Evolutionary conservation across 1,284 basidiomycete species (phyloP), one percentile per base, ranked within the genome.

Genomic region (Cutaneotrichosporon sp.): DNA sequence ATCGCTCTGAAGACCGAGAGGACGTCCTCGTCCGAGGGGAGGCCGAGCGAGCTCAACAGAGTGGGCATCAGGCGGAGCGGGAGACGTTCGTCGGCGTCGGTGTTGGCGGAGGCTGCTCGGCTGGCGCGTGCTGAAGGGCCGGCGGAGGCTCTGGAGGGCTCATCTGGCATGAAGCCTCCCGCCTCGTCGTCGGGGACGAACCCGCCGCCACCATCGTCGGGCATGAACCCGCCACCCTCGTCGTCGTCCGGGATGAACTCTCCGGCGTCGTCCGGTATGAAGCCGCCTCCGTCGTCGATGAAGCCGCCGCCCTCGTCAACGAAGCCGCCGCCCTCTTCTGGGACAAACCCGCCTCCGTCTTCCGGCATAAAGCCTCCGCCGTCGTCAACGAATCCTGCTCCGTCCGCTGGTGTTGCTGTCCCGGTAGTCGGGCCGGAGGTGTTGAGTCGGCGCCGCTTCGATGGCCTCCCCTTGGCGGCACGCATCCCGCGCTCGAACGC

Each of bases 21-120:
- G 8, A 80, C 79, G 59, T 80, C 79, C 27, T 77, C 72, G 64
- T 80, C 79, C 4, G 72, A 73, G 16, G 74, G 71, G 13, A 80
- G 62, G 16, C 70, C 69, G 2, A 80, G 69, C 0, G 73, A 68
- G 0, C 64, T 46, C 10, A 80, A 69, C 0, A 78, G 61, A 0
- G 60, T 52, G 0, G 79, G 74, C 1, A 80, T 56, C 13, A 70
- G 47, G 31, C 69, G 67, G 13, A 80, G 65, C 0, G 72, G 72
- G 38, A 77, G 65, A 49, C 63, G 63, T 9, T 63, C 64, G 42
- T 31, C 16, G 27, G 18, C n/a, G n/a, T n/a, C n/a, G n/a, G n/a
- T n/a, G n/a, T n/a, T n/a, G n/a, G n/a, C n/a, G n/a, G n/a, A n/a
- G n/a, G n/a, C n/a, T n/a, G n/a, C n/a, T n/a, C n/a, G n/a, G n/a